Base-by-base conservation (phyloP, 139 green algal species). In the Nannochloris sp. region DNA sequence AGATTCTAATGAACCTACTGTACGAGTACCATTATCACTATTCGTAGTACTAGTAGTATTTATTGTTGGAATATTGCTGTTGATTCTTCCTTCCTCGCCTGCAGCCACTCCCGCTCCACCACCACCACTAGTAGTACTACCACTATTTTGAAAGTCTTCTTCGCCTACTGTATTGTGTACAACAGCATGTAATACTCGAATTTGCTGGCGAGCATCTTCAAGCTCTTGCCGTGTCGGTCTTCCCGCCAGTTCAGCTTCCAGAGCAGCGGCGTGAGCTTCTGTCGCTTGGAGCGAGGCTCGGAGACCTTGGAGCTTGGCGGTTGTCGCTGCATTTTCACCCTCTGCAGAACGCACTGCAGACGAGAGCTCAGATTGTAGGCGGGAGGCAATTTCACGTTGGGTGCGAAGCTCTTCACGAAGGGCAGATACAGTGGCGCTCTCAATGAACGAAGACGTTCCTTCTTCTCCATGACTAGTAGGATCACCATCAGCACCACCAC, bases 171-270 rank as follows among this genome's bases (percentile, higher is more conserved):
- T 36, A 44, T 73, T 62, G 9, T 65, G 39, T 56, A 60, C 51
- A n/a, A 73, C 62, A 2, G 70, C 86, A 48, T 95, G 85, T 58
- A 93, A 72, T 27, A 86, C 54, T 7, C 78, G 65, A 4, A 93
- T 65, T 69, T 92, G 83, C 62, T 76, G 60, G 56, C 71, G 62
- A 56, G 90, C 80, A 33, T 90, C 74, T 23, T 89, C 77, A 44
- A 96, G 42, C 77, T 89, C 74, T 42, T 61, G n/a, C 58, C 68
- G 57, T 10, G 56, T 83, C 38, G 64, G 70, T 32, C 72, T 66
- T 14, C 73, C 48, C 19, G 46, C 25, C 15, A 87, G 70, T 61
- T 83, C 60, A 34, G 42, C 31, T 63, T 88, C 77, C 34, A 77
- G 54, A 1, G 81, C 79, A 4, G 55, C 44, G 1, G 67, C 65